Evolutionary conservation across 495 filamentous ascomycete genomes (phyloP).

Genomic region (Ascobolus immersus): DNA sequence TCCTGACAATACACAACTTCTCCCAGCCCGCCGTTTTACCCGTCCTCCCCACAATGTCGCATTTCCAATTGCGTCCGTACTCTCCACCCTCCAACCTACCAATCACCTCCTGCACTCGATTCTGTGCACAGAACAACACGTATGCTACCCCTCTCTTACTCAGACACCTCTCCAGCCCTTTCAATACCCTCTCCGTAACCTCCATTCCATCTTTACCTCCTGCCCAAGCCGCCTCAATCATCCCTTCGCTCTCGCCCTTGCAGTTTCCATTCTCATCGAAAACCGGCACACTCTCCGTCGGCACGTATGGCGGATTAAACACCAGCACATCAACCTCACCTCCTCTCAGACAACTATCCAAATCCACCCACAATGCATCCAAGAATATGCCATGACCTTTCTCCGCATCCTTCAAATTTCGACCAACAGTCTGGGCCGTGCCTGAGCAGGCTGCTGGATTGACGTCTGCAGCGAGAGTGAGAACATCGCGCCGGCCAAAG

Average conservation of each 20-base stretch:
- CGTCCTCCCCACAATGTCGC: conserved; percentile 56
- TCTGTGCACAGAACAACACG: conserved; percentile 68
- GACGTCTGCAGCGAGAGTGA: conserved; percentile 54
- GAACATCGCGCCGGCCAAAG: conserved; percentile 42
- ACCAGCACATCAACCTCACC: conserved; percentile 53
- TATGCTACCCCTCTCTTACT: conserved; percentile 55
- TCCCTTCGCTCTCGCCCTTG: conserved; percentile 14
- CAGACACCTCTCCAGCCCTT: conserved; percentile 35
- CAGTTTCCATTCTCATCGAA: conserved; percentile 17
- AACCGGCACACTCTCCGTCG: conserved; percentile 43
- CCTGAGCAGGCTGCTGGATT: conserved; percentile 57
- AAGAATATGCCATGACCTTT: conserved; percentile 24
- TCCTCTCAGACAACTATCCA: conserved; percentile 30
- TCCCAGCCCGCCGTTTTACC: conserved; percentile 83
- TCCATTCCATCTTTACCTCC: conserved; percentile 84
- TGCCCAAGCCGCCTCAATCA: conserved; percentile 53
- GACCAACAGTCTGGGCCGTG: conserved; percentile 32
- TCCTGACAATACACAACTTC: conserved; percentile 14
- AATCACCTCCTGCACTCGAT: conserved; percentile 52
- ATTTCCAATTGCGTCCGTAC: conserved; percentile 30
- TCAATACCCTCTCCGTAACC: conserved; percentile 53
- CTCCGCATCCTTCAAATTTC: conserved; percentile 21
- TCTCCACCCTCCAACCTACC: conserved; percentile 31
- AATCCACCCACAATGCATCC: conserved; percentile 37
- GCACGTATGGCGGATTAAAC: conserved; percentile 95